Evolutionary conservation across 345 rosid species (phyloP), one percentile per base, ranked within the genome.

Genomic region (Salix purpurea): DNA sequence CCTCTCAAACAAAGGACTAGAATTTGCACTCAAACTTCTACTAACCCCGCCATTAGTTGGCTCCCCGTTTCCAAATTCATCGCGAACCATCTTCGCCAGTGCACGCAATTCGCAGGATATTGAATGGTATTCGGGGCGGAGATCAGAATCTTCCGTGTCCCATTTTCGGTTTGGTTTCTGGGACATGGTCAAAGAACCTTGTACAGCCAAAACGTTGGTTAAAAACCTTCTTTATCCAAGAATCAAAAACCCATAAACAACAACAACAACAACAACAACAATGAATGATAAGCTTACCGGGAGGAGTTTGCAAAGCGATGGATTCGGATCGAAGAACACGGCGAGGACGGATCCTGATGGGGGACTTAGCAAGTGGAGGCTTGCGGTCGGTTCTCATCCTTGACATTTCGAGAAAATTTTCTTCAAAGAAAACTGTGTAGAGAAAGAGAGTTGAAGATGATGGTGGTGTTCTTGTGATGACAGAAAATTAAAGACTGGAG

Each of bases 331-430:
- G 88, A 52, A 86, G 82, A 73, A 65, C 83, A 0, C 90, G 92
- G 42, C 93, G 89, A 37, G 96, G 77, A 12, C 91, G 86, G 67
- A 82, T 86, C 69, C 93, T 86, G 79, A 86, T 83, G 32, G 96
- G 97, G 1, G 96, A 91, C 80, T 84, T 95, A 0, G 92, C 82
- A 46, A 91, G 91, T 76, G 97, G 91, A 56, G 99, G 99, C 85
- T 89, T 91, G 46, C 92, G 82, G 76, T 72, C 74, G 28, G 77
- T 73, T 81, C 81, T 89, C 92, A 91, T 86, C 80, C 42, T 89
- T 54, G 90, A 89, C 95, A 90, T 91, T 34, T 36, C 26, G 19
- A 60, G 36, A 40, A 10, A 40, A 12, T 10, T 8, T 24, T 39
- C 34, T 40, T 18, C 72, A n/a, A 44, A 18, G 4, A 6, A 18